Evolutionary conservation across 2,329 filamentous ascomycete species (phyloP), one percentile per base, ranked within the genome.

Genomic region (Incumbomyces lentus): DNA sequence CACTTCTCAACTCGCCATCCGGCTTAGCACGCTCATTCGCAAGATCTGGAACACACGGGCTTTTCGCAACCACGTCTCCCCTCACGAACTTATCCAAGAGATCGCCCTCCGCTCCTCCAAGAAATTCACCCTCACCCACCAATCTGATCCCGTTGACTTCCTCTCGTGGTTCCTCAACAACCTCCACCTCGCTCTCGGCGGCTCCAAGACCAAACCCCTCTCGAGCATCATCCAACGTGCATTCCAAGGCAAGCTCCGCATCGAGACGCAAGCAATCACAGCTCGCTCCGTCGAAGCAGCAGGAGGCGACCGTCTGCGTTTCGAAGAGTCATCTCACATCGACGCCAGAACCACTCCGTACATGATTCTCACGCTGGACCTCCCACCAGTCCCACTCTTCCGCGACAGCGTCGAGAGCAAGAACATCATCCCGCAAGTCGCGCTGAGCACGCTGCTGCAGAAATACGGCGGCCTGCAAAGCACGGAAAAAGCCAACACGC

Each of bases 41-140:
- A 98, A 98, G 68, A 86, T 98, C 55, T 98, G 92, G 92, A 98
- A 98, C 63, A 84, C 89, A 2, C 83, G 86, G 56, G 90, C 92
- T 8, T 98, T 98, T 75, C 93, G 94, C 66, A 82, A 84, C 3
- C 92, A 98, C 65, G 92, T 98, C 44, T 96, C 90, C 8, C 92
- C 92, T 0, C 92, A 98, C 71, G 92, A 98, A 66, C 76, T 98
- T 26, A 80, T 98, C 1, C 92, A 98, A 67, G 90, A 96, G 63
- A 85, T 98, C 53, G 85, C 89, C 1, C 72, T 95, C 35, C 82
- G 82, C 40, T 95, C 89, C 29, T 89, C 83, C 56, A 95, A 95
- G 67, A 86, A 85, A 52, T 98, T 95, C 68, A 92, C 84, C 4
- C 74, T 96, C 40, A 94, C 88, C 0, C 73, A 81, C 22, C 92